Evolutionary conservation across 176 grass and related monocot species (phyloP), one percentile per base, ranked within the genome.

Genomic region (Panicum miliaceum): DNA sequence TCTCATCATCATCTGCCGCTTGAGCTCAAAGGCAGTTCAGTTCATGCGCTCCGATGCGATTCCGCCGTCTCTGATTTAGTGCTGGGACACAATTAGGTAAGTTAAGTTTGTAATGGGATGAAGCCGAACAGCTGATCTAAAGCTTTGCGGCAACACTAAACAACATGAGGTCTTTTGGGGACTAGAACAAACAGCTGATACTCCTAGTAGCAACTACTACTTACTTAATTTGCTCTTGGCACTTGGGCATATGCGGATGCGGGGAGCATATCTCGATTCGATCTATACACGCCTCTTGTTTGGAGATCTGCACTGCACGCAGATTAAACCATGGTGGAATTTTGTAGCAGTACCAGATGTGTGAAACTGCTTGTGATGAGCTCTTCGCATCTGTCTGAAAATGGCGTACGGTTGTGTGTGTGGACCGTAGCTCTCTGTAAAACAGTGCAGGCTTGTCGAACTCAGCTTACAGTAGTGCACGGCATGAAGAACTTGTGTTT

Each of bases 181-280:
- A 58, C 20, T 57, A 12, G 27, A 66, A 38, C 3, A 37, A 52
- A 29, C 20, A 9, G 22, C 47, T 74, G 51, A 53, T 54, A 20
- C 18, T 54, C 18, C 52, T 20, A 22, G 3, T 16, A 16, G 16
- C 52, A 22, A 6, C 52, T 54, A 15, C 52, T 32, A 1, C 5
- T 27, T 61, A 22, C 7, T 43, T 15, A 77, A 16, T 27, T 78
- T 62, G 58, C 25, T 78, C 25, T 64, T 7, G 41, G 76, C 25
- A 47, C 15, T 61, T 62, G 51, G 76, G 45, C 76, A 78, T 78
- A 78, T 78, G 4, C 76, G 8, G 76, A 78, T 64, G 75, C 54
- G 4, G 27, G 9, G 16, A 22, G 36, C 9, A 78, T 78, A 45
- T 78, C 57, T 78, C 9, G 41, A 78, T 78, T 62, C 38, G 2